Base-by-base conservation (phyloP, 441 rosid genomes). In the Erodium chrysanthum region DNA sequence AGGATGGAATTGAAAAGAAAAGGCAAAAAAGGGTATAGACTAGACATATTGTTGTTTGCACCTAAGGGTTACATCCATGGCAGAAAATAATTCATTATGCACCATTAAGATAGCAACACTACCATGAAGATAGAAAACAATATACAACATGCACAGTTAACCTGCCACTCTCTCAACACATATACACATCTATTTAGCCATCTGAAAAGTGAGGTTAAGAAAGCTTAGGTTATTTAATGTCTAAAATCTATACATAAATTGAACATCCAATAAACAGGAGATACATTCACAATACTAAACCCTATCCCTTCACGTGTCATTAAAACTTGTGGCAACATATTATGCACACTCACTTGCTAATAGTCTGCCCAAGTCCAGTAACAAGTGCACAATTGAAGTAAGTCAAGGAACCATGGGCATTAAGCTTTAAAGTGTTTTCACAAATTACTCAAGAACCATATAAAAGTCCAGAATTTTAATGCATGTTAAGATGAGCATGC, bases 1-100 rank as follows among this genome's bases (percentile, higher is more conserved):
- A 59, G 33, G 63, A 59, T 59, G 63, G 63, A 59, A 27, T 10
- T 59, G 23, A 59, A 59, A 23, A 12, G 31, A 22, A 59, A 23
- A 23, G 33, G 10, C 15, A 23, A 9, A 21, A 23, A 59, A 33
- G 31, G 4, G 5, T 11, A 59, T 15, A 22, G 31, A 56, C 23
- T 59, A 59, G 63, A 59, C 4, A 4, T 8, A 3, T 2, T 23
- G 31, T 11, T 22, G 63, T 59, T 52, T 59, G 31, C 29, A 10
- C 15, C 11, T 22, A 59, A 59, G 29, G 33, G 10, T 11, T 10
- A 23, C 63, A 59, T 23, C 33, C 63, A 22, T 9, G 11, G 15
- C 63, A 59, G 31, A 59, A 58, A 21, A 10, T 11, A 31, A 27
- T 27, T 27, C 29, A 27, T 27, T 27, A 27, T 27, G 29, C 29